Percentiles rank a stretch among this genome's conserved stretches.
Conservation (phyloP, 306 rosid genomes). For the Trifolium dubium region DNA sequence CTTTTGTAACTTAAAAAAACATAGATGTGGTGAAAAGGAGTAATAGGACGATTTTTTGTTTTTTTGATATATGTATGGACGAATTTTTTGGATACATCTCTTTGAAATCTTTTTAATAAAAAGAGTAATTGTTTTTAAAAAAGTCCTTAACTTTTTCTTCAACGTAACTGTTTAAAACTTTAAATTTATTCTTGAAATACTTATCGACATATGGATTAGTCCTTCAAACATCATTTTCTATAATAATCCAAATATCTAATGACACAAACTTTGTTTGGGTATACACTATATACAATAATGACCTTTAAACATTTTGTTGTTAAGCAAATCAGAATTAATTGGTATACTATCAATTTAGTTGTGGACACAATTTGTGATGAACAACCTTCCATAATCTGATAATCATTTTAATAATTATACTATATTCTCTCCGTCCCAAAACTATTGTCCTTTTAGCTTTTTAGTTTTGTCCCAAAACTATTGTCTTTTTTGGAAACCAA, state of each 20-base stretch:
- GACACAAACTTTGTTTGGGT: neutral
- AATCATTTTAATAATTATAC: too few species aligned
- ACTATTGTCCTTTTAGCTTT: too few species aligned
- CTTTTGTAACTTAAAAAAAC: too few species aligned
- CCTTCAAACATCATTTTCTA: neutral
- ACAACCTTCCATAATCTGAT: too few species aligned
- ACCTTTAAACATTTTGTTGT: neutral
- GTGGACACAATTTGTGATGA: too few species aligned
- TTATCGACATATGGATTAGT: neutral
- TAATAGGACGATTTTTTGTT: too few species aligned
- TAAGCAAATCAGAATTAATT: neutral
- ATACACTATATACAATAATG: neutral
- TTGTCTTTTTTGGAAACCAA: too few species aligned
- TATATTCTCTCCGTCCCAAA: too few species aligned
- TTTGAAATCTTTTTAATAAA: neutral
- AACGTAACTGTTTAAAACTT: too few species aligned
- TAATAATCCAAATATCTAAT: neutral
- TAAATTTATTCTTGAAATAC: neutral
- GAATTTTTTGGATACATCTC: neutral
- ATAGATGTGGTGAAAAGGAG: too few species aligned
- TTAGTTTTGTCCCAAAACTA: too few species aligned
- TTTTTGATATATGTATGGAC: too few species aligned
- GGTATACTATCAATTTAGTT: neutral
- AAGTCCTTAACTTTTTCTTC: neutral
- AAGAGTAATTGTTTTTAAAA: neutral